Evolutionary conservation across 1,139 yeast genomes (phyloP).

Genomic region (Saccharomyces uvarum): DNA sequence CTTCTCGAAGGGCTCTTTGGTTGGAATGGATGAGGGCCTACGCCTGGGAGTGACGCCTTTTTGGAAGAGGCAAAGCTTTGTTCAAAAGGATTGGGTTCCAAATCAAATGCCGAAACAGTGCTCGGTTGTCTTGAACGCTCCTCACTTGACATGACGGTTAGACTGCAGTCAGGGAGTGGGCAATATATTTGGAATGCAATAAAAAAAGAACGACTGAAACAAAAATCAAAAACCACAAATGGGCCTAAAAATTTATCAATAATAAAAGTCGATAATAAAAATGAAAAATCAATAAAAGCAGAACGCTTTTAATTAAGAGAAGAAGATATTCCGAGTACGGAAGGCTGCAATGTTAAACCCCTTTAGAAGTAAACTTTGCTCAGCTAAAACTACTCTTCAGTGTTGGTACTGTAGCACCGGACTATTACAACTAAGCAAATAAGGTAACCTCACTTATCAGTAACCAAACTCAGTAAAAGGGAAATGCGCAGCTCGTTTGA

Average conservation of each 20-base stretch:
- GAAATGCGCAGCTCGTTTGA: neutral
- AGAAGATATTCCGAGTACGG: neutral
- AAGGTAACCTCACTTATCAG: neutral
- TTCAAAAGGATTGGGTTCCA: constrained; percentile 95
- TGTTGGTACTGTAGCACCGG: neutral
- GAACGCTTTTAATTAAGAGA: neutral
- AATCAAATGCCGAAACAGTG: constrained; percentile 44
- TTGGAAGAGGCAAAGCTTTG: constrained; percentile 69
- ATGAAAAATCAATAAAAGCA: neutral
- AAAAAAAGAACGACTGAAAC: neutral
- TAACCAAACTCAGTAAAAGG: neutral
- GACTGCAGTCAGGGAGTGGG: neutral
- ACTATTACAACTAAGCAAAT: neutral
- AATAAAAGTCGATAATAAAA: neutral
- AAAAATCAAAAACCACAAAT: neutral
- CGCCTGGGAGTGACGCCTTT: constrained; percentile 6
- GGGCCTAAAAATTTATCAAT: neutral
- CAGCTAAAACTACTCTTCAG: neutral
- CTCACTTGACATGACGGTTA: neutral
- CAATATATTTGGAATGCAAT: neutral
- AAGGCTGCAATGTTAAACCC: neutral
- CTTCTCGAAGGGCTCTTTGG: constrained; percentile 1
- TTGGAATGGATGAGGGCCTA: constrained; percentile 4
- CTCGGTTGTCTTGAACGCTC: neutral
- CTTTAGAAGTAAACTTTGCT: neutral